Conservation (phyloP, 108 stramenopile genomes). For the Cylindrotheca fusiformis region DNA sequence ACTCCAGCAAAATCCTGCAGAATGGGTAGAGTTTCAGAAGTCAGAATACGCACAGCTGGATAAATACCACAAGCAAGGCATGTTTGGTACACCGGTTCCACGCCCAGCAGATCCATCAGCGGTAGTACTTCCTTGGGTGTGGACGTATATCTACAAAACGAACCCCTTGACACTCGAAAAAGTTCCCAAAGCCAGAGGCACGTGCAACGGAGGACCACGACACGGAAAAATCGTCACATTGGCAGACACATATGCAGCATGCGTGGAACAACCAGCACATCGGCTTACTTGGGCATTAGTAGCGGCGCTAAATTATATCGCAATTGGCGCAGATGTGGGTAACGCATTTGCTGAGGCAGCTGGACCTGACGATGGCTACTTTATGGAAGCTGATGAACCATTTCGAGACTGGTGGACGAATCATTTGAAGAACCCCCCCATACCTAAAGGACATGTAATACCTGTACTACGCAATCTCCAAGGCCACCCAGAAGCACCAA, state of each 20-base stretch:
- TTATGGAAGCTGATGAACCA: constrained; percentile 13
- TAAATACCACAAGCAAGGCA: constrained; percentile 6
- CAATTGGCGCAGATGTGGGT: too few relatives aligned
- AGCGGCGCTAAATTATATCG: too few relatives aligned
- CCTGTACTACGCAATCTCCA: constrained; percentile 9
- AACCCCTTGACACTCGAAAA: constrained; percentile 3
- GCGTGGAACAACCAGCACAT: constrained; percentile 25
- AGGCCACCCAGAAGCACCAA: too few relatives aligned
- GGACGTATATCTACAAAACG: constrained; percentile 9
- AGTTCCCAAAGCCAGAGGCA: background rate
- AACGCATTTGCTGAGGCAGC: too few relatives aligned
- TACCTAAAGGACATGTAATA: constrained; percentile 19
- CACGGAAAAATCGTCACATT: constrained; percentile 11
- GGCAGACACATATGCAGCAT: too few relatives aligned
- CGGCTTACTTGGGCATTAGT: constrained; percentile 32
- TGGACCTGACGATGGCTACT: constrained; percentile 17
- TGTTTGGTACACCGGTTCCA: constrained; percentile 13
- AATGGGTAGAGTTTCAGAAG: constrained; percentile 11
- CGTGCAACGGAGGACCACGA: constrained; percentile 15
- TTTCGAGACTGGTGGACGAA: constrained; percentile 26
- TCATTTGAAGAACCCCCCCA: constrained; percentile 5
- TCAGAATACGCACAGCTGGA: constrained; percentile 15
- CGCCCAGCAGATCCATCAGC: background rate
- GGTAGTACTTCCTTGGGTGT: constrained; percentile 14
- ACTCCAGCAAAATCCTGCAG: background rate